phyloP scores from a whole-genome alignment of 129 eudicot genomes.

The Pittosporum tobira region DNA sequence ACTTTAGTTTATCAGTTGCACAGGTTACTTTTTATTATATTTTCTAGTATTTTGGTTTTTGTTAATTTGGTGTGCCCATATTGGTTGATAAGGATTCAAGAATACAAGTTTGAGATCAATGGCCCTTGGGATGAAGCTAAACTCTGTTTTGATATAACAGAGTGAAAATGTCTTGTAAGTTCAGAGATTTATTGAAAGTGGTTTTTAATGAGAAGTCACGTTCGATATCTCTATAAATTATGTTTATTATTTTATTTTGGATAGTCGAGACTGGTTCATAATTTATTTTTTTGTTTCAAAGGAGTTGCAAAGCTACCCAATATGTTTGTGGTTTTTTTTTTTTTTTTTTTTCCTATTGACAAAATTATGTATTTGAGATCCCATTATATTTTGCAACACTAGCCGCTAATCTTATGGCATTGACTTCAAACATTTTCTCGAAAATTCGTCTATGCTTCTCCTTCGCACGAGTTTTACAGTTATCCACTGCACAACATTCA shows the following conservation, averaged over 20 bases:
- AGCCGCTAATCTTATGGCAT: too few species aligned
- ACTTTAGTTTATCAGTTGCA: conserved; percentile 48
- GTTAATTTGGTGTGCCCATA: conserved; percentile 82
- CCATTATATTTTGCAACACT: too few species aligned
- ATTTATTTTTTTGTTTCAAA: not conserved
- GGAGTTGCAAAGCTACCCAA: not conserved
- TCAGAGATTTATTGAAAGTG: not conserved
- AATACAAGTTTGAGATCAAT: conserved; percentile 91
- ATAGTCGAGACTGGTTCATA: too few species aligned
- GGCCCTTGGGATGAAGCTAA: conserved; percentile 99
- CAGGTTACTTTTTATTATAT: conserved; percentile 43
- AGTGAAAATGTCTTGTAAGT: conserved; percentile 27
- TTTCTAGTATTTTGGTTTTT: conserved; percentile 54
- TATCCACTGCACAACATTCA: too few species aligned
- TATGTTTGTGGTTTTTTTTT: too few species aligned
- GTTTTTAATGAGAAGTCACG: not conserved
- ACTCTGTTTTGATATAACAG: conserved; percentile 76
- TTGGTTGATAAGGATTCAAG: conserved; percentile 85
- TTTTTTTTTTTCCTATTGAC: too few species aligned
- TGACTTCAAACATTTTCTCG: too few species aligned
- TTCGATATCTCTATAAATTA: not conserved
- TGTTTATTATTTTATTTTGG: not conserved
- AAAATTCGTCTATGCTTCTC: too few species aligned
- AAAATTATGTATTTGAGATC: too few species aligned
- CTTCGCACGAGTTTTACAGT: too few species aligned